Conservation (phyloP, 495 filamentous ascomycete species). For the Alectoria sarmentosa region DNA sequence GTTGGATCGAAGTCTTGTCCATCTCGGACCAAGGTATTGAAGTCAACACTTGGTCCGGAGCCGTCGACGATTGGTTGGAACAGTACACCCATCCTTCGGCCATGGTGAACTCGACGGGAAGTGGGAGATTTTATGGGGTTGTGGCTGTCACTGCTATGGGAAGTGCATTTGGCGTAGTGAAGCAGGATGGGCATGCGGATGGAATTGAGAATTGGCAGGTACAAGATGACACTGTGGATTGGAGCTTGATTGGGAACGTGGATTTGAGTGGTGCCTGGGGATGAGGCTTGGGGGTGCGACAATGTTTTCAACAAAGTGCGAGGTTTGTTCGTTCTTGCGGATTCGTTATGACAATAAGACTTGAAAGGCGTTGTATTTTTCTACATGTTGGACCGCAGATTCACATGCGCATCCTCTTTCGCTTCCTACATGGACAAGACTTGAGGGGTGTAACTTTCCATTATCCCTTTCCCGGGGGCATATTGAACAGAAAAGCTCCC, state of each 20-base stretch:
- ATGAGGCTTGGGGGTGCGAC: slow-evolving; percentile 1
- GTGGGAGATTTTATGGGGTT: slow-evolving; percentile 11
- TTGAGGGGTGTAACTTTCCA: too few species aligned
- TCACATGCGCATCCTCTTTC: neutral
- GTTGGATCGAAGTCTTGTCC: slow-evolving; percentile 25
- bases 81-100: slow-evolving; percentile 19
- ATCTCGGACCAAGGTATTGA: slow-evolving; percentile 19
- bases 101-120: slow-evolving; percentile 24
- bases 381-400: neutral
- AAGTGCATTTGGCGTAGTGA: slow-evolving; percentile 23
- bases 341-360: neutral
- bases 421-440: too few species aligned
- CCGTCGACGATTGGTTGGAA: slow-evolving; percentile 19
- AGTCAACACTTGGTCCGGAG: slow-evolving; percentile 26
- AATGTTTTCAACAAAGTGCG: neutral
- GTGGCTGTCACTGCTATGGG: slow-evolving; percentile 25
- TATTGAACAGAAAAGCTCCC: too few species aligned
- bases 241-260: slow-evolving; percentile 21
- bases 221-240: slow-evolving; percentile 23
- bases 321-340: neutral
- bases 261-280: slow-evolving; percentile 22
- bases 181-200: slow-evolving; percentile 16
- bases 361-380: neutral
- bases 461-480: too few species aligned
- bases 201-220: slow-evolving; percentile 25